Base-by-base conservation (phyloP, 495 filamentous ascomycete genomes). In the Tuber brumale region DNA sequence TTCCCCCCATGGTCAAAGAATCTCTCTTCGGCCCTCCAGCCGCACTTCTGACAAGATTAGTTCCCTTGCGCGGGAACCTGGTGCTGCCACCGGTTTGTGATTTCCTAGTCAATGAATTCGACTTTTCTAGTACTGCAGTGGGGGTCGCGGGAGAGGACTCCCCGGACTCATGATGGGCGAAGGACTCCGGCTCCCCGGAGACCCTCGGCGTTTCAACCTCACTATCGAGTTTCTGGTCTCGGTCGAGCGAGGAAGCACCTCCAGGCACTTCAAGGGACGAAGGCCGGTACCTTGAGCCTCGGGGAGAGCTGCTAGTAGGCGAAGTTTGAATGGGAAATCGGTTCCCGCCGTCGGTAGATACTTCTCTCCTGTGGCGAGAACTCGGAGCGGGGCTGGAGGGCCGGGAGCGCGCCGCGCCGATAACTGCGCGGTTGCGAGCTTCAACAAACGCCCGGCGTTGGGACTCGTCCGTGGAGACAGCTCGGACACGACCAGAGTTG, bases 401-500 rank as follows among this genome's bases (percentile, higher is more conserved):
- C 72, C 95, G 88, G 84, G 90, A 91, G 72, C 91, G 88, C 72
- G 87, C 86, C 83, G 88, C 90, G 82, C 90, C 86, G 23, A 93
- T 88, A 72, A 98, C 91, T 44, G 93, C 93, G 69, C 94, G 90
- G 81, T 92, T 91, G 42, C 95, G 90, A 76, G 95, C 95, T 83
- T 98, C 95, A 89, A 96, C 94, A 81, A 95, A 90, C 19, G 92
- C 94, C 73, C 94, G 93, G 48, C 95, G 92, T 84, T 96, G 96
- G 85, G 92, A 95, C 86, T 98, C 95, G 82, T 99, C 95, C 0
- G 94, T 97, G 84, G 93, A 96, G 81, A 98, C 92, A 39, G 94
- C 94, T 51, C 96, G 91, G 12, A 93, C 90, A 57, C 94, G 91
- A 74, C 89, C 89, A 70, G 90, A 88, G n/a, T 85, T 85, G 18